Evolutionary conservation across 192 early-diverging fungal genomes (phyloP).

Genomic region (Backusella mclennaniae): DNA sequence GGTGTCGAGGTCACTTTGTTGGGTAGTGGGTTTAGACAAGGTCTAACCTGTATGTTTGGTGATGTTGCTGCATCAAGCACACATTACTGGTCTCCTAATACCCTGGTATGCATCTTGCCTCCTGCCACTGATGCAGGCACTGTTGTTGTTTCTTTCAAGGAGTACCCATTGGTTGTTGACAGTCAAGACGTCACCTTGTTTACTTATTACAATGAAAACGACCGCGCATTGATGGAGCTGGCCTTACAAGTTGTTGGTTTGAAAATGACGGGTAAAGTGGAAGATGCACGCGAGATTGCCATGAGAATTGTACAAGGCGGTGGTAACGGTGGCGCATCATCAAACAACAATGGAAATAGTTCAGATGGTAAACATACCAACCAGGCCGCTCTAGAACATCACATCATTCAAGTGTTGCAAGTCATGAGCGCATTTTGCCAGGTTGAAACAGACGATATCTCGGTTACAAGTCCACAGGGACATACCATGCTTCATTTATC

Average conservation of each 20-base stretch:
- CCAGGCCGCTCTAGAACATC: slow-evolving; percentile 34
- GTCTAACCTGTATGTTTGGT: slow-evolving; percentile 74
- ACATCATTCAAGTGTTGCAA: slow-evolving; percentile 38
- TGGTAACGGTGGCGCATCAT: neutral
- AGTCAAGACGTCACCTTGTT: slow-evolving; percentile 43
- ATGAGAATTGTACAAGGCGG: slow-evolving; percentile 52
- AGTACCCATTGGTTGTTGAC: slow-evolving; percentile 32
- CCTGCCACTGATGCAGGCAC: slow-evolving; percentile 63
- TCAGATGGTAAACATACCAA: slow-evolving; percentile 8
- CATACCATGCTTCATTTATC: slow-evolving; percentile 69
- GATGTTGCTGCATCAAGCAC: slow-evolving; percentile 59
- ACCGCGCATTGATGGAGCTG: slow-evolving; percentile 78
- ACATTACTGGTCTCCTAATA: slow-evolving; percentile 67
- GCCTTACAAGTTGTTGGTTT: slow-evolving; percentile 79
- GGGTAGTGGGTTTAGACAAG: slow-evolving; percentile 70
- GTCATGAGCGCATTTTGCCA: slow-evolving; percentile 43
- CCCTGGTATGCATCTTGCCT: slow-evolving; percentile 73
- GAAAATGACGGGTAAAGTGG: slow-evolving; percentile 62
- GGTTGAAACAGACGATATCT: slow-evolving; percentile 35
- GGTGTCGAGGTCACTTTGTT: slow-evolving; percentile 74
- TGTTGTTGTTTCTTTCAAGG: slow-evolving; percentile 52
- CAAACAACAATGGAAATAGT: slow-evolving; percentile 14
- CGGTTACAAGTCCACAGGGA: slow-evolving; percentile 36
- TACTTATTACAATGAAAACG: slow-evolving; percentile 63
- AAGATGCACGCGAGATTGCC: slow-evolving; percentile 63